These are phyloP conservation scores for Yamadazyma sp. DNA, from an alignment of 805 yeast genomes.

Conservation along the genomic window DNA sequence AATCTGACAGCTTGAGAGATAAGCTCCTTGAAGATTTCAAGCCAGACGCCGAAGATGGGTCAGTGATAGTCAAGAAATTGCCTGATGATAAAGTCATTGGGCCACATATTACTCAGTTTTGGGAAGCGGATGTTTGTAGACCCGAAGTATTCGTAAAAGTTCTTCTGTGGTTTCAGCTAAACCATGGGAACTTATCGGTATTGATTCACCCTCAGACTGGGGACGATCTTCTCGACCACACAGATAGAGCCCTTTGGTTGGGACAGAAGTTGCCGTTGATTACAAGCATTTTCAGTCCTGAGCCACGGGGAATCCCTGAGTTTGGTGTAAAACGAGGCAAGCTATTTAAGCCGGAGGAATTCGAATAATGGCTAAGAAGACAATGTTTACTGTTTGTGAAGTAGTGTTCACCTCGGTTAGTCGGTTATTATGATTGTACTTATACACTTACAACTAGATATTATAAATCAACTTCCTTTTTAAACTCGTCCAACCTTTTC, in stretches of 20 bases:
- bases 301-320: conserved; percentile 25
- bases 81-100: conserved; percentile 28
- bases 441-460: no score
- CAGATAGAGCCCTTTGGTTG: conserved; percentile 30
- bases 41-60: conserved; percentile 24
- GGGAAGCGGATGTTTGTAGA: conserved; percentile 35
- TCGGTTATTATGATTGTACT: no score
- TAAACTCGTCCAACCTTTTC: conserved; percentile 52
- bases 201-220: conserved; percentile 37
- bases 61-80: conserved; percentile 29
- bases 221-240: conserved; percentile 27
- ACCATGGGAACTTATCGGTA: conserved; percentile 31
- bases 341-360: conserved; percentile 3
- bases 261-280: conserved; percentile 24
- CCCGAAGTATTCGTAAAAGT: conserved; percentile 29
- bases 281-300: conserved; percentile 1
- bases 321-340: conserved; percentile 27
- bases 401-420: no score
- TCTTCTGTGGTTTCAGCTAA: conserved; percentile 30
- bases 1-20: conserved; percentile 22
- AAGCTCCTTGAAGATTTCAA: conserved; percentile 25
- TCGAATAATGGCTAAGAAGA: background rate
- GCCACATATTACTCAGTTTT: conserved; percentile 32
- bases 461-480: conserved; percentile 27
- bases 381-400: no score